These are phyloP conservation scores for Phoma herbarum DNA, from an alignment of 2,329 filamentous ascomycete species.

Conservation along the genomic window DNA sequence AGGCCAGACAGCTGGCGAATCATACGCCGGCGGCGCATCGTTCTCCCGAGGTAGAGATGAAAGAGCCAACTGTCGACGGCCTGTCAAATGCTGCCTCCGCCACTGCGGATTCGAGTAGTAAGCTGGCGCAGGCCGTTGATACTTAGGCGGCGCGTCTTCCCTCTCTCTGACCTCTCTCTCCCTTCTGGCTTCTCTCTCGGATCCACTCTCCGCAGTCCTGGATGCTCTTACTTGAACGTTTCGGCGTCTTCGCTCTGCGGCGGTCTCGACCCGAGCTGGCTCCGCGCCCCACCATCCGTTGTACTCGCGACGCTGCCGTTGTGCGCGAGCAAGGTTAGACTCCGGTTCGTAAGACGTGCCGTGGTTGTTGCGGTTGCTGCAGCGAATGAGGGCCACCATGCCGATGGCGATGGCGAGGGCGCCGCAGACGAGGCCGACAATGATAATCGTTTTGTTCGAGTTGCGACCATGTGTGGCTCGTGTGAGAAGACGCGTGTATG, in stretches of 20 bases:
- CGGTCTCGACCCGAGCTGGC: not conserved
- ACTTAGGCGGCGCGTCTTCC: not conserved
- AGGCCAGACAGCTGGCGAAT: conserved; percentile 12
- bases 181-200: not conserved
- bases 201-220: not conserved
- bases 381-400: not conserved
- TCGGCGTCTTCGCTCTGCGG: not conserved
- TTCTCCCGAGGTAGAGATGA: not conserved
- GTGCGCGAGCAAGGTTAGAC: not conserved
- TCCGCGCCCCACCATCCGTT: not conserved
- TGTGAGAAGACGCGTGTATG: not conserved
- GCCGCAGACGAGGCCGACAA: not conserved
- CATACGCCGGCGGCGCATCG: conserved; percentile 11
- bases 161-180: not conserved
- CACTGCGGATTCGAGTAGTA: not conserved
- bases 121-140: conserved; percentile 8
- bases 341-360: not conserved
- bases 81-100: not conserved
- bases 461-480: no score
- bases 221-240: not conserved
- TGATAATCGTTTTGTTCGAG: not conserved
- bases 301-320: not conserved
- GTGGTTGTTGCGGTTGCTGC: not conserved
- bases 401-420: not conserved
- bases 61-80: not conserved